phyloP scores from a whole-genome alignment of 768 basidiomycete species.

The Polyporus arcularius region DNA sequence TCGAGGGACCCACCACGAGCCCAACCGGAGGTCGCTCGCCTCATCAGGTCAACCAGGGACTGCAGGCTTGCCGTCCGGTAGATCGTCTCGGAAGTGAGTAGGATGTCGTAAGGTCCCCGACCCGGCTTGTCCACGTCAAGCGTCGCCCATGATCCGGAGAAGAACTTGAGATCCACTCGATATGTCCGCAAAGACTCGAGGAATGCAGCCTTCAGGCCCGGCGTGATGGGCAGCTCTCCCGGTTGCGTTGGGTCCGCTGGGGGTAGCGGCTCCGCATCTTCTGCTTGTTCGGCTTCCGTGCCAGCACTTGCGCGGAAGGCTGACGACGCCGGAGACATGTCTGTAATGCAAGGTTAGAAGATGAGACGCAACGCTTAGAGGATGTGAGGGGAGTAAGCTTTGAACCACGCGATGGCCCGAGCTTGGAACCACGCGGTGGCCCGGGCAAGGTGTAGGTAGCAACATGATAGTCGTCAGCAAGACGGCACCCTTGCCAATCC shows the following conservation, averaged over 20 bases:
- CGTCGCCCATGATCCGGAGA: conserved; percentile 77
- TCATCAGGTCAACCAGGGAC: conserved; percentile 57
- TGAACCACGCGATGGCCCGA: no score
- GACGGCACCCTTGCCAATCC: no score
- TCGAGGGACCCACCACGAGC: not conserved
- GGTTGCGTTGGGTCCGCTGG: conserved; percentile 36
- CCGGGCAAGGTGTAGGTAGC: no score
- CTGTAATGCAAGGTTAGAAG: conserved; percentile 34
- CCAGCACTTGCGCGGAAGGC: conserved; percentile 44
- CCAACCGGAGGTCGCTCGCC: conserved; percentile 33
- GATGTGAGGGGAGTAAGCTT: not conserved
- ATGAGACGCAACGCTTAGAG: not conserved
- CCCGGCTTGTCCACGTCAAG: conserved; percentile 39
- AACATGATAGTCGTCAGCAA: no score
- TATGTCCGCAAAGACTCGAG: conserved; percentile 51
- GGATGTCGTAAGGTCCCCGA: conserved; percentile 56
- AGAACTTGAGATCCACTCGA: conserved; percentile 69
- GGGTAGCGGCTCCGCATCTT: conserved; percentile 25
- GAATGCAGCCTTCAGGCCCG: conserved; percentile 67
- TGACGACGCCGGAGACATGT: conserved; percentile 59
- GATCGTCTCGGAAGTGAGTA: conserved; percentile 93
- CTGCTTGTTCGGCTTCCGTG: conserved; percentile 21
- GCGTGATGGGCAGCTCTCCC: conserved; percentile 68
- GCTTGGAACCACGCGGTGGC: no score
- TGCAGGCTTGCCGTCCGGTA: conserved; percentile 70